Evolutionary conservation across 345 rosid genomes (phyloP).

Genomic region (Citropsis articulata): DNA sequence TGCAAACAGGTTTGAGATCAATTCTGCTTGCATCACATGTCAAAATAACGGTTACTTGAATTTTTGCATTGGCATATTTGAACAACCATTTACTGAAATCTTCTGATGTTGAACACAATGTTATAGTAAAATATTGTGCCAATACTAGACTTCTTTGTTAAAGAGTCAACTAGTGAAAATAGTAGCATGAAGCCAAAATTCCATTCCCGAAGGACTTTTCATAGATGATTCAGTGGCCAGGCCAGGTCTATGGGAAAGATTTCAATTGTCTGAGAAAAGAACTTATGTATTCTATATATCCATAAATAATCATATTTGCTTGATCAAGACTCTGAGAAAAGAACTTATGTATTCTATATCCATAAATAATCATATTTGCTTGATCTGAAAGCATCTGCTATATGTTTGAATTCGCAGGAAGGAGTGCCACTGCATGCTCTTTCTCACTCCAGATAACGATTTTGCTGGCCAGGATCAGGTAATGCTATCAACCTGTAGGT

Average conservation of each 20-base stretch:
- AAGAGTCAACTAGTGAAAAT: background rate
- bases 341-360: background rate
- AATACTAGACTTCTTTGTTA: background rate
- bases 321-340: background rate
- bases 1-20: background rate
- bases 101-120: background rate
- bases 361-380: background rate
- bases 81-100: background rate
- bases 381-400: background rate
- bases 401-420: constrained; percentile 55
- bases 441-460: constrained; percentile 94
- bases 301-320: background rate
- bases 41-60: background rate
- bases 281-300: background rate
- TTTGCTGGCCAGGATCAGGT: constrained; percentile 96
- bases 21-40: background rate
- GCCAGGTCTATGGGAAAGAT: background rate
- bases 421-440: constrained; percentile 99
- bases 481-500: background rate
- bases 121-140: background rate
- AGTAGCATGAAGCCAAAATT: background rate
- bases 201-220: background rate
- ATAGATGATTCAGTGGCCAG: background rate
- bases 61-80: background rate
- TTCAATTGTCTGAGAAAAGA: background rate